phyloP scores from a whole-genome alignment of 2,329 filamentous ascomycete genomes.

The Aspergillus hortae region DNA sequence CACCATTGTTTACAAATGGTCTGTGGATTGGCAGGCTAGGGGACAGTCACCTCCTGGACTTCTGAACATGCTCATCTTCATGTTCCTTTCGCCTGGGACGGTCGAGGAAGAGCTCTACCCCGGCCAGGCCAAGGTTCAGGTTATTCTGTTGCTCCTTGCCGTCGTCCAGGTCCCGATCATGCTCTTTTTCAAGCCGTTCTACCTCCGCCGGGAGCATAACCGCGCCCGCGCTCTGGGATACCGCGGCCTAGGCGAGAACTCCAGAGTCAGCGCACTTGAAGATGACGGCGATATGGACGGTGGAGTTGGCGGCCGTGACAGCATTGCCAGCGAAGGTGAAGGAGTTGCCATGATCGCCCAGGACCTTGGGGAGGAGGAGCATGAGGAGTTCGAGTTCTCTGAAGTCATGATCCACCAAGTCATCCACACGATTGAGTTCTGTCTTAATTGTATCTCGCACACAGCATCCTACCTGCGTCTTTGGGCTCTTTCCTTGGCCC shows the following conservation, averaged over 20 bases:
- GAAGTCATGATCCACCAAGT: constrained; percentile 99
- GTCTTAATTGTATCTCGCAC: constrained; percentile 97
- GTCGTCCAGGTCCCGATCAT: constrained; percentile 83
- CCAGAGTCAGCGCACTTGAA: constrained; percentile 83
- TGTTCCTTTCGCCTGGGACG: constrained; percentile 87
- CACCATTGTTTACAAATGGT: constrained; percentile 97
- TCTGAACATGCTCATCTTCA: constrained; percentile 99
- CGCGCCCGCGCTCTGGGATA: constrained; percentile 82
- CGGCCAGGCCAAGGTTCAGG: constrained; percentile 73
- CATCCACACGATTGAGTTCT: constrained; percentile 99
- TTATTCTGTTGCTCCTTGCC: constrained; percentile 75
- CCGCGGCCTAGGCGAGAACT: constrained; percentile 85
- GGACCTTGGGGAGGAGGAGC: constrained; percentile 73
- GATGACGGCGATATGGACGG: constrained; percentile 73
- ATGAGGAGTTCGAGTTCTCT: constrained; percentile 95
- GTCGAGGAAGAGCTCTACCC: constrained; percentile 67
- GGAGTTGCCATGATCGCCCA: constrained; percentile 85
- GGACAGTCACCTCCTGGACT: constrained; percentile 74
- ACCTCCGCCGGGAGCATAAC: constrained; percentile 92
- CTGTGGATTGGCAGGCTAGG: constrained; percentile 73
- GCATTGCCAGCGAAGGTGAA: constrained; percentile 71
- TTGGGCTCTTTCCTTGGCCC: constrained; percentile 93
- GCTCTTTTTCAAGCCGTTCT: constrained; percentile 93
- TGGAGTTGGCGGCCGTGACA: constrained; percentile 59
- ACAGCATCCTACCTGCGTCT: constrained; percentile 98